phyloP scores from a whole-genome alignment of 352 stramenopile genomes.

The Phytophthora syringae region DNA sequence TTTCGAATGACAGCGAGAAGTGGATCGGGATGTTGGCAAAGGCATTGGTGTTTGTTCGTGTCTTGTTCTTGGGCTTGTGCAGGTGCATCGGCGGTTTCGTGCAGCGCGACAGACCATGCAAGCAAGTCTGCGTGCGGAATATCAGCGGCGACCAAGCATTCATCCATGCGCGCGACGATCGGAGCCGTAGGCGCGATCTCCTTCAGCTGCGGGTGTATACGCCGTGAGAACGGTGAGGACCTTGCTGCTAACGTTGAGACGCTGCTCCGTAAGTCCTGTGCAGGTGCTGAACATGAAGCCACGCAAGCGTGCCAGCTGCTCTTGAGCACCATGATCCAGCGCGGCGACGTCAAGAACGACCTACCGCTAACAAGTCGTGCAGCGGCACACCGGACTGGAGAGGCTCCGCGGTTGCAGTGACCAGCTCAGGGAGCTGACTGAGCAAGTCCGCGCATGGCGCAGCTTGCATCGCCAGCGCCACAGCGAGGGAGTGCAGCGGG shows the following conservation, averaged over 20 bases:
- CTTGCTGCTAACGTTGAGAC: constrained; percentile 1
- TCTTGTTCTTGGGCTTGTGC: background rate
- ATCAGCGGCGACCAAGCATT: constrained; percentile 6
- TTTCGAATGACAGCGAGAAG: no score
- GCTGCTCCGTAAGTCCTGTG: background rate
- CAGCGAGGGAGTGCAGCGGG: constrained; percentile 15
- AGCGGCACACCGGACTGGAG: background rate
- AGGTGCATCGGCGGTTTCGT: background rate
- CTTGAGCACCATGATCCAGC: constrained; percentile 1
- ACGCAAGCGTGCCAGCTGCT: background rate
- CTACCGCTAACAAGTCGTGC: background rate
- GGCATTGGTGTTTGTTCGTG: no score
- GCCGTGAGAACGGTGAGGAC: constrained; percentile 2
- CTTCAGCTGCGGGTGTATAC: constrained; percentile 16
- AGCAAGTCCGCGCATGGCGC: constrained; percentile 15
- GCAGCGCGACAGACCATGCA: background rate
- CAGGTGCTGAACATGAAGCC: background rate
- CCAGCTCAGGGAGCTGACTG: constrained; percentile 10
- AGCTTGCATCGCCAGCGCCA: constrained; percentile 23
- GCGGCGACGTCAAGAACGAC: background rate
- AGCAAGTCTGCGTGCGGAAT: background rate
- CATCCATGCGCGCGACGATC: constrained; percentile 4
- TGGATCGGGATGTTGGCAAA: no score
- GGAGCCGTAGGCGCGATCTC: background rate
- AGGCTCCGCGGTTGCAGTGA: background rate